A percentile compares a stretch with the other conserved stretches of the same genome.
These are phyloP conservation scores for Saccharum hybrid DNA, from an alignment of 202 grass and related monocot species.

Conservation along the genomic window DNA sequence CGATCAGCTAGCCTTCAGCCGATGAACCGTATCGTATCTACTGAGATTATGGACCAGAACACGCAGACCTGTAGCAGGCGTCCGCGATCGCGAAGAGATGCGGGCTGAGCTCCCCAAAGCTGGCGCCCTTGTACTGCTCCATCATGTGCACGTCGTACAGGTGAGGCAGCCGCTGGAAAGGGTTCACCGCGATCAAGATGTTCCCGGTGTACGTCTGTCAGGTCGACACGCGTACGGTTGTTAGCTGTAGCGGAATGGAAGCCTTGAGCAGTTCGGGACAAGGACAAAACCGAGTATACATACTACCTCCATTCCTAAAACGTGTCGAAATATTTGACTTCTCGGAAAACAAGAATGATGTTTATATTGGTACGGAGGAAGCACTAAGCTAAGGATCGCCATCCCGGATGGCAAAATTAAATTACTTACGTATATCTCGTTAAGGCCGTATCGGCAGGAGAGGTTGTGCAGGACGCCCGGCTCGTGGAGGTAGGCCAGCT, in stretches of 20 bases:
- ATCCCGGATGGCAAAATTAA: not conserved
- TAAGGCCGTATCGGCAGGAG: conserved; percentile 62
- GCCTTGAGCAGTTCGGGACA: too few relatives aligned
- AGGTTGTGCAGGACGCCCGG: conserved; percentile 89
- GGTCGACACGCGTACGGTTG: not conserved
- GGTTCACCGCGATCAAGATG: too few relatives aligned
- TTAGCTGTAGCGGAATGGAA: too few relatives aligned
- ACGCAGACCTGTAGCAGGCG: conserved; percentile 77
- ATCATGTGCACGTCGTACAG: conserved; percentile 93
- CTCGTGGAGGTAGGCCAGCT: conserved; percentile 96
- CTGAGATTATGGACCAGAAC: not conserved
- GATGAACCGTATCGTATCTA: not conserved
- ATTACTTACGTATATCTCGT: conserved; percentile 81
- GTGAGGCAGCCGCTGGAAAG: too few relatives aligned
- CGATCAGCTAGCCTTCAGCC: not conserved
- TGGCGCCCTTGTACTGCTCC: conserved; percentile 94
- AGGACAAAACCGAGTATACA: too few relatives aligned
- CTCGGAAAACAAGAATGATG: too few relatives aligned
- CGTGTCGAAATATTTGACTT: too few relatives aligned
- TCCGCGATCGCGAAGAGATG: conserved; percentile 91
- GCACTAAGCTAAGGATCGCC: not conserved
- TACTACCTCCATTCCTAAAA: too few relatives aligned
- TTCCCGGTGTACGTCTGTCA: conserved; percentile 92
- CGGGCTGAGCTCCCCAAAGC: conserved; percentile 89
- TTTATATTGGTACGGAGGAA: not conserved